Evolutionary conservation across 371 early-diverging fungal genomes (phyloP).

Genomic region (Chytridiales sp.): DNA sequence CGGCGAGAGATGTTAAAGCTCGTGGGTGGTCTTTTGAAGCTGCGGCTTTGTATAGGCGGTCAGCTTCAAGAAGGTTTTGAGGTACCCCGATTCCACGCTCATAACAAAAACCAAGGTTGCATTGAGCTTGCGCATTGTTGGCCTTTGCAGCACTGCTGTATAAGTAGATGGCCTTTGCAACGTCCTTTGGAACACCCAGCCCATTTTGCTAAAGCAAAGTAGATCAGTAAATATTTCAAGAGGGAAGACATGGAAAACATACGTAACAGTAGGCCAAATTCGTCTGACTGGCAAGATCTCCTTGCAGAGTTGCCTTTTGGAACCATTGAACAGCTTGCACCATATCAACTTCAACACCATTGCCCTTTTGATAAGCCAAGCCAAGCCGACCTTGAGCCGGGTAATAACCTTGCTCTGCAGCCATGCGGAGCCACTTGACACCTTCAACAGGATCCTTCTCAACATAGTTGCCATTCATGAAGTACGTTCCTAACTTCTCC

Average conservation of each 20-base stretch:
- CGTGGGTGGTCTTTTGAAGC: slow-evolving; percentile 6
- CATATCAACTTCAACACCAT: too few relatives aligned
- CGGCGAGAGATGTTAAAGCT: slow-evolving; percentile 4
- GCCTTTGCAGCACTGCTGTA: slow-evolving; percentile 26
- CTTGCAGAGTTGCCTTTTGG: slow-evolving; percentile 8
- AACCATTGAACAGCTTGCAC: slow-evolving; percentile 7
- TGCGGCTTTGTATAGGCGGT: slow-evolving; percentile 21
- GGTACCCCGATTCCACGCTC: slow-evolving; percentile 36
- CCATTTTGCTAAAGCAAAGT: slow-evolving; percentile 24
- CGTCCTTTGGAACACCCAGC: slow-evolving; percentile 40
- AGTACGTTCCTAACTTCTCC: slow-evolving; percentile 20
- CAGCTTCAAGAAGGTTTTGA: slow-evolving; percentile 28
- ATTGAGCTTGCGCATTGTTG: slow-evolving; percentile 74
- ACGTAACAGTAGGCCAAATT: too few relatives aligned
- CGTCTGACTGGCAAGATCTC: too few relatives aligned
- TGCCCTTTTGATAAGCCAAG: not conserved
- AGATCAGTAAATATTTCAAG: slow-evolving; percentile 3
- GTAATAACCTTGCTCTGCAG: slow-evolving; percentile 26
- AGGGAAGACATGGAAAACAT: not conserved
- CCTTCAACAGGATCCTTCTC: slow-evolving; percentile 15
- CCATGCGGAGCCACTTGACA: slow-evolving; percentile 24
- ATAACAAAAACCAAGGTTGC: slow-evolving; percentile 68
- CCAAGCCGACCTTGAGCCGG: slow-evolving; percentile 20
- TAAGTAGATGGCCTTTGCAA: slow-evolving; percentile 33
- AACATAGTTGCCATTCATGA: slow-evolving; percentile 11